Evolutionary conservation across 371 early-diverging fungal genomes (phyloP), one percentile per base, ranked within the genome.

Genomic region (Blakeslea trispora): DNA sequence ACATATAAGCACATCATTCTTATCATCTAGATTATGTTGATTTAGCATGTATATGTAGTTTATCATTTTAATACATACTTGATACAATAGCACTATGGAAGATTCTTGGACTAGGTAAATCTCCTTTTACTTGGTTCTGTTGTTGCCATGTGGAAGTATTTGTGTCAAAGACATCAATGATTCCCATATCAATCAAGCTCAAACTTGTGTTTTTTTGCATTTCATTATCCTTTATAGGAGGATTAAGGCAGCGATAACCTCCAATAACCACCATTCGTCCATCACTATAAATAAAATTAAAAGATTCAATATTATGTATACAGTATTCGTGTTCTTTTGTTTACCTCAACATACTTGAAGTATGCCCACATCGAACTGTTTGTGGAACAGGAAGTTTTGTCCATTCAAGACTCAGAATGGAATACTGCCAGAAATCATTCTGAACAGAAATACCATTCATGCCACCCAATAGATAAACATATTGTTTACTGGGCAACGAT

Each of bases 381-480:
- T 23, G 32, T 11, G 52, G 45, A 28, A 23, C 3, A 3, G 11
- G 3, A 1, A 47, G 21, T 5, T 46, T 18, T 13, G 19, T 53
- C 59, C 59, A 59, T 31, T 19, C 13, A 23, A 18, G 40, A 1
- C 9, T 21, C 3, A 15, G 5, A 5, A 47, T 3, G 15, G 21
- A 46, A 17, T 47, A 59, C 1, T 14, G 13, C 53, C 53, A 59
- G 34, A 53, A 45, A 53, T 59, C 59, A 19, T 59, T 47, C 18
- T 56, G 56, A 21, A 37, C 9, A 3, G 13, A 19, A 1, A 21
- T 45, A 11, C 13, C 34, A 51, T 59, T 37, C 5, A 19, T 32
- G 13, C 63, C 63, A 17, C 63, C 63, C 13, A 53, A 48, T 9
- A 63, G 19, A 31, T 53, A 53, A 18, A 50, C 50, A 17, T 19